These are phyloP conservation scores for Xylariaceae sp. DNA, from an alignment of 2,329 filamentous ascomycete species.

Conservation along the genomic window DNA sequence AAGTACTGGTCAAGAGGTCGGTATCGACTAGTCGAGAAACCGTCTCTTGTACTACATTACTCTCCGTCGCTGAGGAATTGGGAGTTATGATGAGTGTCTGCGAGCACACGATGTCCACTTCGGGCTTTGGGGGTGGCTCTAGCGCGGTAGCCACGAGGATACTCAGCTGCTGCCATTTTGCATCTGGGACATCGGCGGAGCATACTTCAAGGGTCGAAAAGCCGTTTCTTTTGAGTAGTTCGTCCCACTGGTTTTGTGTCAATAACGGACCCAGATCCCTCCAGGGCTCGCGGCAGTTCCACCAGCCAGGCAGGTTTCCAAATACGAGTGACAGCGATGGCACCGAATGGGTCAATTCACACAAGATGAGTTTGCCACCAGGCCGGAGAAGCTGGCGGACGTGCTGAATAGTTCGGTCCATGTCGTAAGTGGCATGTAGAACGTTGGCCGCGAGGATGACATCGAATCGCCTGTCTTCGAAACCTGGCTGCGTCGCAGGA, in stretches of 20 bases:
- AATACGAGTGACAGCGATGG: background rate
- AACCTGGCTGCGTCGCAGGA: constrained; percentile 14
- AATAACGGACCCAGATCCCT: constrained; percentile 21
- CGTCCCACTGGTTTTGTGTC: constrained; percentile 23
- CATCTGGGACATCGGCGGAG: too few relatives aligned
- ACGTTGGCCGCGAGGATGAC: constrained; percentile 21
- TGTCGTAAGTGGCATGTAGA: constrained; percentile 19
- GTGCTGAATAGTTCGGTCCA: constrained; percentile 16
- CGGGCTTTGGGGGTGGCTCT: too few relatives aligned
- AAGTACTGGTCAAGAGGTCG: too few relatives aligned
- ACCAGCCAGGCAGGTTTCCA: constrained; percentile 38
- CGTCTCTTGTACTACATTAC: too few relatives aligned
- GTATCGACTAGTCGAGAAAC: too few relatives aligned
- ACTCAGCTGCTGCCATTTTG: background rate
- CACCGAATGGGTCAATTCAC: background rate
- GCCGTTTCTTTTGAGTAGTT: constrained; percentile 15
- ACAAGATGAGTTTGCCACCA: constrained; percentile 11
- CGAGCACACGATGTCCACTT: too few relatives aligned
- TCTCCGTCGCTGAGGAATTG: too few relatives aligned
- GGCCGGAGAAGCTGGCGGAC: constrained; percentile 19
- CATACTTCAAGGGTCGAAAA: background rate
- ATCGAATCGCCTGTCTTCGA: constrained; percentile 16
- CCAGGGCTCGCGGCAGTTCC: constrained; percentile 30
- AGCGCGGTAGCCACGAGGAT: too few relatives aligned
- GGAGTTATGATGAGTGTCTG: too few relatives aligned